These are phyloP conservation scores for Mycena filopes DNA, from an alignment of 768 basidiomycete species.

Conservation along the genomic window DNA sequence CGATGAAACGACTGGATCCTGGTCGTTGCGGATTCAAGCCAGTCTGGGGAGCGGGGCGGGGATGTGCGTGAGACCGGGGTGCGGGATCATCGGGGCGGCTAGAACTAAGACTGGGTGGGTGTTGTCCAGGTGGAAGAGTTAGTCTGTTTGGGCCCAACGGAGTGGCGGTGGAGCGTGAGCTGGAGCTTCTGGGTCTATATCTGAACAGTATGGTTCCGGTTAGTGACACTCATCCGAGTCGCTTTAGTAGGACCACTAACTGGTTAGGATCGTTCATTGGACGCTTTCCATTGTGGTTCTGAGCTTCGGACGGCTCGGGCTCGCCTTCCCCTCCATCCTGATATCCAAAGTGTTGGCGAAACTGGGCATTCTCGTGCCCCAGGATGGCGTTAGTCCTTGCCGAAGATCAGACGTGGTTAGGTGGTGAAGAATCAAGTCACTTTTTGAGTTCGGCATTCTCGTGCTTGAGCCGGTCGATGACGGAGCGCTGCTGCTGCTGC, in stretches of 20 bases:
- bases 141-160: conserved; percentile 72
- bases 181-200: conserved; percentile 57
- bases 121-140: conserved; percentile 73
- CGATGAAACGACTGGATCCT: conserved; percentile 59
- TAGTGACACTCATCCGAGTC: background rate
- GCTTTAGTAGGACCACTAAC: conserved; percentile 45
- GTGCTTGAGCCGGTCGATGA: conserved; percentile 63
- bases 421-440: conserved; percentile 46
- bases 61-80: conserved; percentile 37
- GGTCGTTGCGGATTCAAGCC: conserved; percentile 50
- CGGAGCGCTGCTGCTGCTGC: conserved; percentile 62
- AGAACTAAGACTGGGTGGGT: conserved; percentile 55
- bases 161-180: conserved; percentile 66
- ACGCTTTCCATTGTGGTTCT: conserved; percentile 76
- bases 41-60: conserved; percentile 37
- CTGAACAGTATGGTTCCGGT: background rate
- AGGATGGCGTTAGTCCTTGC: conserved; percentile 63
- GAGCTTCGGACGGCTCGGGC: conserved; percentile 46
- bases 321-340: conserved; percentile 33
- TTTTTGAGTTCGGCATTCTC: conserved; percentile 67
- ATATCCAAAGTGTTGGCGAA: conserved; percentile 49
- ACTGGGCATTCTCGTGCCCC: conserved; percentile 59
- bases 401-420: conserved; percentile 15
- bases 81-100: conserved; percentile 34
- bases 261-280: conserved; percentile 56